Conservation (phyloP, 139 green algal genomes). For the Picochlorum costavermella region DNA sequence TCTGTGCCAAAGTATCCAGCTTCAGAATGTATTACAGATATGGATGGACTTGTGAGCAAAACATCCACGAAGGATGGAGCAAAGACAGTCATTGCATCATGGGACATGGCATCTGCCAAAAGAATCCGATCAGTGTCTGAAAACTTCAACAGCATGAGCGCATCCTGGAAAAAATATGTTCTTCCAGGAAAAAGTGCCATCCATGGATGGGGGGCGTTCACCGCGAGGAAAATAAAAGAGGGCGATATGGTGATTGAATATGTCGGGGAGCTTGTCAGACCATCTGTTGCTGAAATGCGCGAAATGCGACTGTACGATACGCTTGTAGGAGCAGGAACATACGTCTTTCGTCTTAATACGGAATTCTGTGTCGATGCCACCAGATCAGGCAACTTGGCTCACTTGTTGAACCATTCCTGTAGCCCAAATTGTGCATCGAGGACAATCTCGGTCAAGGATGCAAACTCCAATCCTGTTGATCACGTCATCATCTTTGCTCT, state of each 20-base stretch:
- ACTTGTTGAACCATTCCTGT: constrained; percentile 92
- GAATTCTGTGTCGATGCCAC: constrained; percentile 56
- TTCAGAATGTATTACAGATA: too few relatives aligned
- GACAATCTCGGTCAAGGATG: constrained; percentile 37
- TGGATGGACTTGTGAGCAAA: too few relatives aligned
- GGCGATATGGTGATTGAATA: constrained; percentile 68
- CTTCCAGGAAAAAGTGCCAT: constrained; percentile 69
- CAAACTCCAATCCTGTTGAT: constrained; percentile 19
- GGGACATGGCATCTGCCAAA: constrained; percentile 1
- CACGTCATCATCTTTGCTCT: constrained; percentile 69
- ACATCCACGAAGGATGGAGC: too few relatives aligned
- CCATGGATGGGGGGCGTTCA: constrained; percentile 71
- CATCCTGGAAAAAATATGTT: constrained; percentile 25
- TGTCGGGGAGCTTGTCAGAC: constrained; percentile 48
- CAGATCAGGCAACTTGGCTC: constrained; percentile 59
- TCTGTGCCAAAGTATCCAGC: too few relatives aligned
- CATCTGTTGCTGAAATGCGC: constrained; percentile 42
- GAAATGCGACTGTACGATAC: constrained; percentile 59
- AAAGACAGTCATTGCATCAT: background rate
- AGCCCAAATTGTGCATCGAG: constrained; percentile 66
- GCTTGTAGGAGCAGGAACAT: constrained; percentile 76
- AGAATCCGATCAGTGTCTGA: background rate
- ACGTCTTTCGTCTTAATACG: constrained; percentile 69
- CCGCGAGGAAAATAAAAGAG: constrained; percentile 41
- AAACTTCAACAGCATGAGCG: constrained; percentile 30